Base-by-base conservation (phyloP, 2,329 filamentous ascomycete genomes). In the Colletotrichum falcatum region DNA sequence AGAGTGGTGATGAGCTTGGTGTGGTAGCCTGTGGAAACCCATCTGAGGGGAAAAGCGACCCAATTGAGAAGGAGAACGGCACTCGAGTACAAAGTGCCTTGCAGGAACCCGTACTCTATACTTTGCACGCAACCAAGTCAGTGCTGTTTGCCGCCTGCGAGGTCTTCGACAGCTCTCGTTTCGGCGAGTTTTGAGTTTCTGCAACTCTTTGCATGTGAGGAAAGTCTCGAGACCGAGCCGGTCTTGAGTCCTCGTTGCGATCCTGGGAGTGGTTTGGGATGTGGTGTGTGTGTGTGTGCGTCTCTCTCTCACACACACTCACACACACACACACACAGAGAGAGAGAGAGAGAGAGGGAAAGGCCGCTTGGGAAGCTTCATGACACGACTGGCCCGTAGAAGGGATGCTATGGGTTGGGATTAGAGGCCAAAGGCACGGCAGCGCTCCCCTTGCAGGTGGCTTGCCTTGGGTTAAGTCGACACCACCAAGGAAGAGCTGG, bases 391-490 rank as follows among this genome's bases (percentile, higher is more conserved):
- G 33, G 33, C 12, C 54, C 14, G 11, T n/a, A 23, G 39, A 33
- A 35, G 14, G 46, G n/a, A 11, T 30, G 33, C 44, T 16, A 14
- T 12, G 20, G 28, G 33, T 16, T 53, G 23, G 35, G 26, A 44
- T 44, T 16, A 11, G 55, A 60, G 58, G 28, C 35, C 37, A 49
- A 30, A 72, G 63, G 72, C 60, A 67, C 71, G 70, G 56, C 56
- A 26, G 35, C 46, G 51, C 42, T 39, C 66, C 65, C 65, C 66
- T 71, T 71, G 61, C 65, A 70, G 53, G 60, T 65, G 46, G 60
- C 54, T 70, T 54, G 6, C 26, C 54, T 42, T 60, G 64, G 46
- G 59, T 61, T 63, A 71, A 71, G 49, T 65, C 62, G 60, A 70
- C 72, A 69, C 66, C 66, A 65, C 63, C 58, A 54, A 44, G n/a